Evolutionary conservation across 495 filamentous ascomycete genomes (phyloP).

Genomic region (Aspergillus ellipticus): DNA sequence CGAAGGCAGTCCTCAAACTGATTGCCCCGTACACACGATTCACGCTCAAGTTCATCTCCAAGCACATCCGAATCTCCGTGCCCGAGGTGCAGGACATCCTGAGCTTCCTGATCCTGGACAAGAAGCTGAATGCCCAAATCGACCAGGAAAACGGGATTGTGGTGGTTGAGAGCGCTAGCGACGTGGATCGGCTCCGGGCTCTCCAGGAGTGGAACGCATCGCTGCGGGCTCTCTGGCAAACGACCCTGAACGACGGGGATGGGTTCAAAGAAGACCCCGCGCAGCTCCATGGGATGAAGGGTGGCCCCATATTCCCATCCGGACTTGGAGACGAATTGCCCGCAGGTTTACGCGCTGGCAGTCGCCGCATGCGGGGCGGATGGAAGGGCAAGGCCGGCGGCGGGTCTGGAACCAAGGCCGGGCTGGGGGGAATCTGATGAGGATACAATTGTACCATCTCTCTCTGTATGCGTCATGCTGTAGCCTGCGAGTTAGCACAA

Average conservation of each 20-base stretch:
- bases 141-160: slow-evolving; percentile 83
- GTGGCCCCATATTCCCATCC: slow-evolving; percentile 25
- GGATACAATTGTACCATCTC: background rate
- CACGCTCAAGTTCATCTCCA: slow-evolving; percentile 77
- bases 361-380: slow-evolving; percentile 22
- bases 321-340: slow-evolving; percentile 34
- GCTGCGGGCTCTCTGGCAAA: slow-evolving; percentile 59
- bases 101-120: slow-evolving; percentile 86
- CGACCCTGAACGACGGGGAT: slow-evolving; percentile 68
- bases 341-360: slow-evolving; percentile 19
- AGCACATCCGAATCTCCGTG: slow-evolving; percentile 77
- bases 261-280: slow-evolving; percentile 55
- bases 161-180: slow-evolving; percentile 69
- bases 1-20: slow-evolving; percentile 88
- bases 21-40: slow-evolving; percentile 95
- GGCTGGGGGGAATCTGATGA: slow-evolving; percentile 14
- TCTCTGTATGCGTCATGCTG: background rate
- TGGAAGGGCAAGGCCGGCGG: slow-evolving; percentile 25
- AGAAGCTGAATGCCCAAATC: slow-evolving; percentile 80
- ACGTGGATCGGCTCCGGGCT: slow-evolving; percentile 69
- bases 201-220: slow-evolving; percentile 70
- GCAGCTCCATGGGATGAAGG: slow-evolving; percentile 22
- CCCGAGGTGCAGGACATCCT: slow-evolving; percentile 90
- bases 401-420: slow-evolving; percentile 8
- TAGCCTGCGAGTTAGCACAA: too few species aligned